Conservation (phyloP, 108 stramenopile genomes). For the Craspedostauros australis region DNA sequence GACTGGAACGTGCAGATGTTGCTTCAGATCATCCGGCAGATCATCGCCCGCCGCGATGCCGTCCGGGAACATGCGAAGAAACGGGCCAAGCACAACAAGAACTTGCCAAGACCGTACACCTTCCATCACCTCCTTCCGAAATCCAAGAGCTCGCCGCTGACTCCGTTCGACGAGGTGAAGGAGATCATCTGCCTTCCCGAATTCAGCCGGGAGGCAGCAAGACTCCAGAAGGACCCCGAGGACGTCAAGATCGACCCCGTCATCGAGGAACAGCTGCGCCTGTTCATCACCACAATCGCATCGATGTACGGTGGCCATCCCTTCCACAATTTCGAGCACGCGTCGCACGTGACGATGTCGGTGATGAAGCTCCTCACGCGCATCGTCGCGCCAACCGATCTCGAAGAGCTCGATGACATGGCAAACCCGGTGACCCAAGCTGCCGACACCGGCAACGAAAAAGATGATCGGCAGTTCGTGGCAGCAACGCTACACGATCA, state of each 20-base stretch:
- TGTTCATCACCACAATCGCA: neutral
- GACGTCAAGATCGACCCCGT: neutral
- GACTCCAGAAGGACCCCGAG: neutral
- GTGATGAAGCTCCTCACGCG: slow-evolving; percentile 1
- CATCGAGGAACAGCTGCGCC: neutral
- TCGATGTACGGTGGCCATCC: neutral
- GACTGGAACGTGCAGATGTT: slow-evolving; percentile 5
- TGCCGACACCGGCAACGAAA: too few species aligned
- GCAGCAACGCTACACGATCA: too few species aligned
- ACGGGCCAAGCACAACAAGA: too few species aligned
- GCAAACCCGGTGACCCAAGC: too few species aligned
- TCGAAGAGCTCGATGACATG: neutral
- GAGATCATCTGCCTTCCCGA: neutral
- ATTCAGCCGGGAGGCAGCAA: neutral
- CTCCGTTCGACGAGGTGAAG: neutral
- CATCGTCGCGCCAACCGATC: too few species aligned
- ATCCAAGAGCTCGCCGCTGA: neutral
- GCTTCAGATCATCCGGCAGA: neutral
- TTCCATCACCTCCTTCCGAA: neutral
- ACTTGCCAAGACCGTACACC: neutral
- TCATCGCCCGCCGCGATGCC: neutral
- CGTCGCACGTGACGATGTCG: slow-evolving; percentile 6
- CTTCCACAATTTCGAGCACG: slow-evolving; percentile 17
- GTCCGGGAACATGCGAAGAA: too few species aligned
- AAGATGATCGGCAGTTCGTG: too few species aligned